These are phyloP conservation scores for Candida cerambycidarum DNA, from an alignment of 805 yeast species.

Conservation along the genomic window DNA sequence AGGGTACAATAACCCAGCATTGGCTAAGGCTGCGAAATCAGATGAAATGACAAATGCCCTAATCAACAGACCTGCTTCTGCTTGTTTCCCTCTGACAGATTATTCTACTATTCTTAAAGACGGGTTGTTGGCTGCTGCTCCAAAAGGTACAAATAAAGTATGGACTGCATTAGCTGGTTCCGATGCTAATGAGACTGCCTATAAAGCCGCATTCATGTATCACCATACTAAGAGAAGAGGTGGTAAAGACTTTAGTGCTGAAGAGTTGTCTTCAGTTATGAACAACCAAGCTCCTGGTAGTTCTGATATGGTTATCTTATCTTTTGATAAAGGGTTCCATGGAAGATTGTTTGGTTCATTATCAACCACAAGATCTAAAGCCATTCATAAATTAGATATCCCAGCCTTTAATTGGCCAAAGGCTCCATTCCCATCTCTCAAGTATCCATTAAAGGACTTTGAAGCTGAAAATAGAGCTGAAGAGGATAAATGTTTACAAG, in stretches of 20 bases:
- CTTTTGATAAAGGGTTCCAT: conserved; percentile 56
- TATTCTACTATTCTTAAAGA: conserved; percentile 48
- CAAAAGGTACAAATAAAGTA: conserved; percentile 56
- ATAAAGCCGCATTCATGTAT: conserved; percentile 69
- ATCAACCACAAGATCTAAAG: conserved; percentile 56
- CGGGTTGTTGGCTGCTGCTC: conserved; percentile 61
- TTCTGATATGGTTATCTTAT: conserved; percentile 52
- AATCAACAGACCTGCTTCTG: conserved; percentile 45
- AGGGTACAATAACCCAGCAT: conserved; percentile 45
- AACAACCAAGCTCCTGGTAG: conserved; percentile 52
- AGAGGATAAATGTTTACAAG: conserved; percentile 48
- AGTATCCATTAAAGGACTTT: conserved; percentile 39
- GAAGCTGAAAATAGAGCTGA: conserved; percentile 44
- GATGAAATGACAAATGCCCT: conserved; percentile 43
- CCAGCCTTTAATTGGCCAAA: conserved; percentile 63
- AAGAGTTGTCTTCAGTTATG: conserved; percentile 51
- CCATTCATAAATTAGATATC: conserved; percentile 56
- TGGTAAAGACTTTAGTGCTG: conserved; percentile 40
- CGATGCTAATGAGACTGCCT: conserved; percentile 69
- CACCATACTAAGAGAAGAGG: conserved; percentile 58
- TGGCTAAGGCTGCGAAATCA: conserved; percentile 36
- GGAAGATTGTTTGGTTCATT: conserved; percentile 57
- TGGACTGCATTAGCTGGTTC: conserved; percentile 72
- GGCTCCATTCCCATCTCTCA: conserved; percentile 46
- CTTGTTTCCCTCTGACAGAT: conserved; percentile 50